phyloP scores from a whole-genome alignment of 2,329 filamentous ascomycete genomes.

The Pseudonectria buxi region DNA sequence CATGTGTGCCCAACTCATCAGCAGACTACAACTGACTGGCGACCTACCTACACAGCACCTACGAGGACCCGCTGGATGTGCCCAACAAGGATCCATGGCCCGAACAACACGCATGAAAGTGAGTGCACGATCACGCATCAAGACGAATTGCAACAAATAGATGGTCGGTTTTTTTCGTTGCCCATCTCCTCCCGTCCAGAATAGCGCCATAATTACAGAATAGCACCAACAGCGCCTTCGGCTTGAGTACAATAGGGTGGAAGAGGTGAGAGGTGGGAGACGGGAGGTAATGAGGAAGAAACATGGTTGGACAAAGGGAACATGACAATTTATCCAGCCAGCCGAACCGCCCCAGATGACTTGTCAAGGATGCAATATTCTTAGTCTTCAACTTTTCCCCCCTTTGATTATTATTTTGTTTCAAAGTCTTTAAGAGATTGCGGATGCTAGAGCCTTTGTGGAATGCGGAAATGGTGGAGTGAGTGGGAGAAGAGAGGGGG shows the following conservation, averaged over 20 bases:
- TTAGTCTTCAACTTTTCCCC: not conserved
- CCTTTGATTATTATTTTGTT: slow-evolving; percentile 2
- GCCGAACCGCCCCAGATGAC: not conserved
- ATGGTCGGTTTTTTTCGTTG: slow-evolving; percentile 17
- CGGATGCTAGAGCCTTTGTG: not conserved
- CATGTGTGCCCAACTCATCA: too few relatives aligned
- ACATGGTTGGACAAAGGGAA: too few relatives aligned
- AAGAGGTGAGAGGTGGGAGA: not conserved
- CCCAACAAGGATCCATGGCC: too few relatives aligned
- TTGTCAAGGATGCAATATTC: not conserved
- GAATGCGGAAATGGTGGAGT: not conserved
- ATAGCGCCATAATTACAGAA: slow-evolving; percentile 24
- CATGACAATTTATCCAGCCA: not conserved
- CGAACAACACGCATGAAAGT: too few relatives aligned
- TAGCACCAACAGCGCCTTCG: slow-evolving; percentile 19
- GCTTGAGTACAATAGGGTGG: not conserved
- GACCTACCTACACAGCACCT: too few relatives aligned
- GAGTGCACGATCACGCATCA: too few relatives aligned
- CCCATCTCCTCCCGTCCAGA: slow-evolving; percentile 14
- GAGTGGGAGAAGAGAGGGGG: not conserved
- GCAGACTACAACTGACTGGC: too few relatives aligned
- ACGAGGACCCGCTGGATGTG: too few relatives aligned
- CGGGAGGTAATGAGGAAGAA: too few relatives aligned
- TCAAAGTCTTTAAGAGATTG: not conserved
- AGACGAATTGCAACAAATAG: slow-evolving; percentile 2